Evolutionary conservation across 192 early-diverging fungal genomes (phyloP).

Genomic region (Backusella australiensis): DNA sequence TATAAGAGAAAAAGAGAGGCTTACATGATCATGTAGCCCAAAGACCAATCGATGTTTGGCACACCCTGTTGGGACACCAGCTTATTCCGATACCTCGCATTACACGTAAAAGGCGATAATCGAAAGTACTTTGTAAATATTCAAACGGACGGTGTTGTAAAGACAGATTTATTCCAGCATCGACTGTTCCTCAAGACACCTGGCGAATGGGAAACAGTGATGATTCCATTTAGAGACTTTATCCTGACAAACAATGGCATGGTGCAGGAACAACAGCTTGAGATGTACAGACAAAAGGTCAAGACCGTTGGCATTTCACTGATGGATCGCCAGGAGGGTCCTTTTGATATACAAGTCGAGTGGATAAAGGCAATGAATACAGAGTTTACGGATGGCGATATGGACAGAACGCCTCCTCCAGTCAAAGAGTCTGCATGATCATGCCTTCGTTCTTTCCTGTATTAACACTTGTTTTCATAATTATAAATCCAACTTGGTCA

Average conservation of each 20-base stretch:
- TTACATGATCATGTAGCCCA: slow-evolving; percentile 30
- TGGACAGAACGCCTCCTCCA: slow-evolving; percentile 44
- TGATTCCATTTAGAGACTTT: slow-evolving; percentile 93
- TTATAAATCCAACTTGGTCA: too few species aligned
- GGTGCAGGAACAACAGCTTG: slow-evolving; percentile 80
- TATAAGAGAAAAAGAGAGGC: not conserved
- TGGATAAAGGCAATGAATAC: slow-evolving; percentile 91
- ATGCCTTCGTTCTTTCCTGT: not conserved
- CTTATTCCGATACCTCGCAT: slow-evolving; percentile 78
- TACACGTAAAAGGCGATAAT: slow-evolving; percentile 78
- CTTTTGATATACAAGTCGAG: slow-evolving; percentile 86
- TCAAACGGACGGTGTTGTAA: slow-evolving; percentile 79
- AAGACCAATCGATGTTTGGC: slow-evolving; percentile 67
- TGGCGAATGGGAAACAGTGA: slow-evolving; percentile 89
- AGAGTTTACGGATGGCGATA: slow-evolving; percentile 70
- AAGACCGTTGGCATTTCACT: slow-evolving; percentile 90
- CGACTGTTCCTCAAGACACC: slow-evolving; percentile 82
- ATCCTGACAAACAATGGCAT: slow-evolving; percentile 88
- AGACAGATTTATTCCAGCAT: slow-evolving; percentile 91
- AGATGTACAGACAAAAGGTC: slow-evolving; percentile 82
- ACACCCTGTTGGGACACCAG: slow-evolving; percentile 82
- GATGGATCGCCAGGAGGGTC: slow-evolving; percentile 75
- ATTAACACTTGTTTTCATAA: too few species aligned
- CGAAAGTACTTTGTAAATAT: slow-evolving; percentile 94
- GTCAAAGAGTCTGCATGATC: not conserved